phyloP scores from a whole-genome alignment of 371 early-diverging fungal species.

The Mucor irregularis region DNA sequence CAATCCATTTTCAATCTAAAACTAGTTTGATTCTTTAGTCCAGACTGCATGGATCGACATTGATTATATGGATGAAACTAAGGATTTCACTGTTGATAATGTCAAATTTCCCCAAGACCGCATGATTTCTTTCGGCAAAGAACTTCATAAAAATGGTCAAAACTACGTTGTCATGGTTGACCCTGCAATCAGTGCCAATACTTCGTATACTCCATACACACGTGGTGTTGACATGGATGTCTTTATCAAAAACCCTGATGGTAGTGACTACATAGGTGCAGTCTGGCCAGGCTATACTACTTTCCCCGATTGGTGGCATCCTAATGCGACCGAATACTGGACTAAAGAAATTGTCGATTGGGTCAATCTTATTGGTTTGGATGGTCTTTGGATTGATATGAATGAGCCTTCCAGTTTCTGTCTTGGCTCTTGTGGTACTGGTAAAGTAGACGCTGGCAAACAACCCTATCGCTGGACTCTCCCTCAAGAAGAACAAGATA shows the following conservation, averaged over 20 bases:
- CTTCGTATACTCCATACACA: constrained; percentile 39
- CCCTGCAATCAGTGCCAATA: constrained; percentile 45
- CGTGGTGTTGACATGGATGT: constrained; percentile 40
- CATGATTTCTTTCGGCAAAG: neutral
- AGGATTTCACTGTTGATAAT: constrained; percentile 52
- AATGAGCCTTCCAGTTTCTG: constrained; percentile 60
- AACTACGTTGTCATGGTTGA: constrained; percentile 49
- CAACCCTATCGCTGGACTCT: constrained; percentile 12
- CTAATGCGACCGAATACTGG: constrained; percentile 52
- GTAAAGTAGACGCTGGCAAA: neutral
- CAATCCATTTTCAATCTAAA: too few relatives aligned
- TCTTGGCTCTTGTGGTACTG: constrained; percentile 21
- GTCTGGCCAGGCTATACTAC: constrained; percentile 72
- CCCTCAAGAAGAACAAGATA: constrained; percentile 19
- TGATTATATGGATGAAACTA: constrained; percentile 22
- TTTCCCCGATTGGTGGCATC: constrained; percentile 66
- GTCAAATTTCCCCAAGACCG: constrained; percentile 42
- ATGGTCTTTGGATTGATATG: constrained; percentile 75
- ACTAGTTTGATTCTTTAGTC: too few relatives aligned
- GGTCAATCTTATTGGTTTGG: constrained; percentile 25
- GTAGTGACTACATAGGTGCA: constrained; percentile 46
- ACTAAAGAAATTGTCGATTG: constrained; percentile 27
- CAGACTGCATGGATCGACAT: constrained; percentile 20
- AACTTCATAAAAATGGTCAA: neutral
- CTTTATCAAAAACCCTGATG: constrained; percentile 50